phyloP scores from a whole-genome alignment of 176 grass and related monocot species.

The Hyparrhenia diplandra region DNA sequence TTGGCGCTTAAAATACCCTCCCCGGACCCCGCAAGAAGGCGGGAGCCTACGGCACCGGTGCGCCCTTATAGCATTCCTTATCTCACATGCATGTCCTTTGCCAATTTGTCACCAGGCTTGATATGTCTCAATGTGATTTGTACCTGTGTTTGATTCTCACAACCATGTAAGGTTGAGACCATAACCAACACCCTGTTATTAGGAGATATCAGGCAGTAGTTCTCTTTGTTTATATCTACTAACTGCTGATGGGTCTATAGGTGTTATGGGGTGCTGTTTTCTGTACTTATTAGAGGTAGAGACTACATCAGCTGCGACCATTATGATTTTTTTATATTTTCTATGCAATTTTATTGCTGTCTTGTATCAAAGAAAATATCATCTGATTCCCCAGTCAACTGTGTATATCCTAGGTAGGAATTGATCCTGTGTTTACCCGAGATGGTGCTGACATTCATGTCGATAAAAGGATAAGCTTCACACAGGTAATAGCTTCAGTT shows the following conservation, averaged over 20 bases:
- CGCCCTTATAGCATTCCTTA: background rate
- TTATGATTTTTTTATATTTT: background rate
- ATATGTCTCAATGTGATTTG: background rate
- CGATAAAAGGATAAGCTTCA: conserved; percentile 76
- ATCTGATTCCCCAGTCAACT: conserved; percentile 26
- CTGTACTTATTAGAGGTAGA: background rate
- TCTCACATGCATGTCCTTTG: conserved; percentile 12
- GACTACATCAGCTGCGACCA: background rate
- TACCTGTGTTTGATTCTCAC: background rate
- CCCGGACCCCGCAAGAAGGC: too few species aligned
- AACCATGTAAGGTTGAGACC: background rate
- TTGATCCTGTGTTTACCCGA: conserved; percentile 70
- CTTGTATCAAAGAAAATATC: conserved; percentile 22
- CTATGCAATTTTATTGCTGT: conserved; percentile 14
- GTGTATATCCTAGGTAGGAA: conserved; percentile 60
- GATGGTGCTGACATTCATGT: conserved; percentile 92
- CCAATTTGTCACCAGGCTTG: background rate
- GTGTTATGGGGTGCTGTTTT: background rate
- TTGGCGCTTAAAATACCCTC: too few species aligned
- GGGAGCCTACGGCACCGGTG: too few species aligned
- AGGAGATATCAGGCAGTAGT: background rate
- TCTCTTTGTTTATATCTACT: background rate
- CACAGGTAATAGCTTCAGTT: conserved; percentile 53
- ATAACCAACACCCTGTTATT: conserved; percentile 12
- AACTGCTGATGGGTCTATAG: background rate